Evolutionary conservation across 495 filamentous ascomycete genomes (phyloP).

Genomic region (Aspergillus coremiiformis): DNA sequence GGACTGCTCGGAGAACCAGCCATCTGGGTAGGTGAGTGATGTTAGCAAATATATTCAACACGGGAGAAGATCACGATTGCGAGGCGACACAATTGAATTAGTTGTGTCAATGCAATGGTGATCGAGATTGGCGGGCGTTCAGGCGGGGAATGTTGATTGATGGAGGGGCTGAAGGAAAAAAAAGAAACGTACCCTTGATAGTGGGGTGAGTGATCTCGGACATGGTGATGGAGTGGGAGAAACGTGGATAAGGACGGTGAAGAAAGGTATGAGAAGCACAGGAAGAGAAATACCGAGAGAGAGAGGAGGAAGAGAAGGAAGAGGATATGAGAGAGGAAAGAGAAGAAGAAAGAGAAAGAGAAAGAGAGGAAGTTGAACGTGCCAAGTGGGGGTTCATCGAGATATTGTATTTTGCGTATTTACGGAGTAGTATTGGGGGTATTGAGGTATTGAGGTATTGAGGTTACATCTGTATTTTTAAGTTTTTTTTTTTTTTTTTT

Average conservation of each 20-base stretch:
- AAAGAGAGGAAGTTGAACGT: conserved; percentile 20
- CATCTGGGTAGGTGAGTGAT: conserved; percentile 54
- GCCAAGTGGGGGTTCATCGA: background rate
- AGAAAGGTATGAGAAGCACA: conserved; percentile 6
- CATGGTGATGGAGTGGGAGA: conserved; percentile 34
- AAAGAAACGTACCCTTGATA: conserved; percentile 46
- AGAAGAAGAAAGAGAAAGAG: conserved; percentile 16
- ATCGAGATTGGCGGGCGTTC: background rate
- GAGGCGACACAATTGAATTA: background rate
- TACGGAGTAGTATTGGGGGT: background rate
- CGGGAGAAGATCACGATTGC: background rate
- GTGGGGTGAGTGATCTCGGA: conserved; percentile 52
- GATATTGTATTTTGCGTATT: background rate
- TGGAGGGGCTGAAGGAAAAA: conserved; percentile 12
- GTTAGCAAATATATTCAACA: conserved; percentile 2
- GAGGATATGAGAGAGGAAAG: conserved; percentile 8
- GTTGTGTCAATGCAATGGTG: background rate
- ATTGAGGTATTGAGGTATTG: background rate
- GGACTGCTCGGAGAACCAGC: conserved; percentile 98
- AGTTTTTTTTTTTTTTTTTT: background rate
- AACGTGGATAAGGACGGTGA: conserved; percentile 1
- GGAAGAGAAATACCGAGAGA: conserved; percentile 15
- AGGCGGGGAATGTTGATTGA: conserved; percentile 18
- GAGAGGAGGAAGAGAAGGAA: conserved; percentile 6
- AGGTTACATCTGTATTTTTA: background rate